phyloP scores from a whole-genome alignment of 1,284 basidiomycete genomes.

The Leccinum fallax region DNA sequence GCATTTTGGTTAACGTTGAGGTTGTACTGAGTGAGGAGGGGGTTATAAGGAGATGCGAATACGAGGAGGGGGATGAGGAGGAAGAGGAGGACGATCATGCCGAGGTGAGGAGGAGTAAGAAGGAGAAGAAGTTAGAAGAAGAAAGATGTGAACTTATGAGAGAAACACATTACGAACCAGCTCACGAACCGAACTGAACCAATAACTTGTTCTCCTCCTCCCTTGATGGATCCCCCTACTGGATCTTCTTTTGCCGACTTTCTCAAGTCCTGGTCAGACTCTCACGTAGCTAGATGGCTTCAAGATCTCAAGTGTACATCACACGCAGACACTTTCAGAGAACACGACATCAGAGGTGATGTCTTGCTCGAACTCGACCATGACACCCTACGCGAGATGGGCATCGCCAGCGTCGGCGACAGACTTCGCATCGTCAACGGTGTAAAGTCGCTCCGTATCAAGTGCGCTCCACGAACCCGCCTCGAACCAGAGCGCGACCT shows the following conservation, averaged over 20 bases:
- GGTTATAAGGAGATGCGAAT: constrained; percentile 68
- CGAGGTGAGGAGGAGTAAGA: background rate
- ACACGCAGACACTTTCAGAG: constrained; percentile 71
- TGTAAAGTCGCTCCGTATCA: constrained; percentile 75
- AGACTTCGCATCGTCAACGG: constrained; percentile 83
- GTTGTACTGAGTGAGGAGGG: constrained; percentile 80
- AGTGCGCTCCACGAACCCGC: constrained; percentile 41
- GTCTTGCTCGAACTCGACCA: constrained; percentile 90
- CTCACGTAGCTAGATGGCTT: constrained; percentile 72
- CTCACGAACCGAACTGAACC: background rate
- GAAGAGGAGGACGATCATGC: constrained; percentile 25
- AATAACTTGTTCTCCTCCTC: constrained; percentile 1
- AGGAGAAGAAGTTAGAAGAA: constrained; percentile 6
- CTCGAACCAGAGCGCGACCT: constrained; percentile 7
- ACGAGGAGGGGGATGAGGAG: constrained; percentile 22
- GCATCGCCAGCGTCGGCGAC: constrained; percentile 86
- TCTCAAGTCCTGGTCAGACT: constrained; percentile 69
- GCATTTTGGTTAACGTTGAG: constrained; percentile 83
- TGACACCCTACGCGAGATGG: constrained; percentile 84
- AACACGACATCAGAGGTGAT: constrained; percentile 88
- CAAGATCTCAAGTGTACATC: constrained; percentile 70
- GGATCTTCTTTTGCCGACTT: constrained; percentile 62
- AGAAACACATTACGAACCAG: background rate
- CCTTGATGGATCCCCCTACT: constrained; percentile 57
- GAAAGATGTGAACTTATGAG: background rate